These are phyloP conservation scores for Fennellomyces sp. DNA, from an alignment of 371 early-diverging fungal species.

Conservation along the genomic window DNA sequence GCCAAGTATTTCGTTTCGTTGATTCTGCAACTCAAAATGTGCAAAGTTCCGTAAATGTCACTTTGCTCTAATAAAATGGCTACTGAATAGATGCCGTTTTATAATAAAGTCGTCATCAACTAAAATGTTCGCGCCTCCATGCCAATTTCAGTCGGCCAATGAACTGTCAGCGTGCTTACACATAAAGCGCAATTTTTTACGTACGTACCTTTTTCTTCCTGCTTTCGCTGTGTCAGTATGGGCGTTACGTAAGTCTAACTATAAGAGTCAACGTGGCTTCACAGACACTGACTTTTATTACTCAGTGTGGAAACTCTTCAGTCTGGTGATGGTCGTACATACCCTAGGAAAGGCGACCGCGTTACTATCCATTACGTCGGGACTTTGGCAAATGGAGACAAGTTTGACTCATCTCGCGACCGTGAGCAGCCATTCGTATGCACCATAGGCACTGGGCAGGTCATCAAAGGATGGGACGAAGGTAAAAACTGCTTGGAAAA, in stretches of 20 bases:
- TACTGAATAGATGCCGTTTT: too few relatives aligned
- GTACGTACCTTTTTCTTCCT: too few relatives aligned
- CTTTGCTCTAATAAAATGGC: too few relatives aligned
- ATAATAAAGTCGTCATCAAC: too few relatives aligned
- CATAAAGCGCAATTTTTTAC: too few relatives aligned
- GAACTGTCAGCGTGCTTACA: too few relatives aligned
- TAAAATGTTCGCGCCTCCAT: too few relatives aligned
- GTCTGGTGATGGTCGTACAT: constrained; percentile 78
- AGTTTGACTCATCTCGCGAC: constrained; percentile 89
- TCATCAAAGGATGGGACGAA: constrained; percentile 84
- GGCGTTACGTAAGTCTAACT: constrained; percentile 53
- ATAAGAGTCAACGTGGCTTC: too few relatives aligned
- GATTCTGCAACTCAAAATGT: too few relatives aligned
- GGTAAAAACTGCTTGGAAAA: constrained; percentile 26
- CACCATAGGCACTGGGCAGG: constrained; percentile 89
- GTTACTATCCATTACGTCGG: constrained; percentile 77
- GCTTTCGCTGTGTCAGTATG: constrained; percentile 24
- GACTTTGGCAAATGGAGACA: constrained; percentile 65
- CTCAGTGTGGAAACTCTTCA: constrained; percentile 42
- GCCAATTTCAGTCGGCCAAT: too few relatives aligned
- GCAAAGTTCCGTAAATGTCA: too few relatives aligned
- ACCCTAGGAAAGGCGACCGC: constrained; percentile 81
- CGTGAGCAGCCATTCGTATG: constrained; percentile 78
- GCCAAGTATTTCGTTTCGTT: too few relatives aligned
- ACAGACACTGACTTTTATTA: neutral